These are phyloP conservation scores for Graphiopsis chlorocephala DNA, from an alignment of 2,329 filamentous ascomycete genomes.

Conservation along the genomic window DNA sequence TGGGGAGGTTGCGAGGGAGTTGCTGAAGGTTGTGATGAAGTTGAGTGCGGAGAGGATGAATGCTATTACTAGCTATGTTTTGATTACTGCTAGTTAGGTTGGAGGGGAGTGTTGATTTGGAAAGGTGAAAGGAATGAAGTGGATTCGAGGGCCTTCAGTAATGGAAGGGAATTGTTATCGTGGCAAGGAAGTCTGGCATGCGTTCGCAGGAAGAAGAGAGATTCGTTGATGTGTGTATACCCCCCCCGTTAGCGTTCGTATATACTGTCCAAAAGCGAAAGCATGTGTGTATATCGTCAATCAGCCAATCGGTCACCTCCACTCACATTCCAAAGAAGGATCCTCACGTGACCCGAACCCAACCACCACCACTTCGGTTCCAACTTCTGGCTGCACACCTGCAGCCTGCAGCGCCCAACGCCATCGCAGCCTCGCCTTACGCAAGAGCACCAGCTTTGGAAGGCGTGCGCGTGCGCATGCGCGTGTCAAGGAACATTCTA, in stretches of 20 bases:
- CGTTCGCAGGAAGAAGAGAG: not conserved
- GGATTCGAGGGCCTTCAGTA: too few relatives aligned
- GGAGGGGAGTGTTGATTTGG: not conserved
- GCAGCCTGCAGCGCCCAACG: not conserved
- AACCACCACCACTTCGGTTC: not conserved
- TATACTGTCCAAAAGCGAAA: not conserved
- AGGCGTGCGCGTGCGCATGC: not conserved
- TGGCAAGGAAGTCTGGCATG: too few relatives aligned
- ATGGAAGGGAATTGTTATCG: not conserved
- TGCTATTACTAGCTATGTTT: constrained; percentile 55
- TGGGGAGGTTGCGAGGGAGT: constrained; percentile 74
- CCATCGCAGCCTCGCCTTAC: not conserved
- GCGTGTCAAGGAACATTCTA: too few relatives aligned
- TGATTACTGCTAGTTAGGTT: constrained; percentile 40
- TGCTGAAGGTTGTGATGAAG: constrained; percentile 85
- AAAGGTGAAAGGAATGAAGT: not conserved
- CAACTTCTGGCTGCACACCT: not conserved
- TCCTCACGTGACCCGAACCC: not conserved
- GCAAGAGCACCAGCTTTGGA: not conserved
- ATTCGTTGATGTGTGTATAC: not conserved
- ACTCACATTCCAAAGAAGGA: not conserved
- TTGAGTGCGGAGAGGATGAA: constrained; percentile 92
- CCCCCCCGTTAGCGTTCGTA: not conserved
- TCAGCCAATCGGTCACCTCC: not conserved
- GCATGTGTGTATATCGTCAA: not conserved